Evolutionary conservation across 257 asterid genomes (phyloP), one percentile per base, ranked within the genome.

Genomic region (Asclepias syriaca): DNA sequence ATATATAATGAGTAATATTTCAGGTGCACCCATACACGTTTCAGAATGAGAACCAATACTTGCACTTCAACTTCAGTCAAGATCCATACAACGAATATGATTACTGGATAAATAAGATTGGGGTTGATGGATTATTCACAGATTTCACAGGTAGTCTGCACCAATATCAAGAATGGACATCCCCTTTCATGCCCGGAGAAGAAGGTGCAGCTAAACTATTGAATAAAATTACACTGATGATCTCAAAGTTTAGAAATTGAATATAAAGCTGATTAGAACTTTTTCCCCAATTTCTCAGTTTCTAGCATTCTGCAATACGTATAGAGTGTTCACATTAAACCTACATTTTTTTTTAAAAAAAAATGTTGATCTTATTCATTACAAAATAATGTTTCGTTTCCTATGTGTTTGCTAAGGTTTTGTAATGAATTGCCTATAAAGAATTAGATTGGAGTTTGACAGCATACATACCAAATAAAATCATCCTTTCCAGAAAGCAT

Each of bases 21-120:
- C 91, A 94, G 99, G 97, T 95, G 75, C 99, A 95, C 61, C 98
- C 99, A 11, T 90, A 95, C 82, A 92, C 97, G 1, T 95, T 63
- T 81, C 82, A 92, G 72, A 95, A 95, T 51, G 99, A 95, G 92
- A 83, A 91, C 70, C 9, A 65, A 73, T 91, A 51, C 81, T 74
- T 90, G 81, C 97, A 92, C 82, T 87, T 90, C 85, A 95, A 95
- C 87, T 95, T 87, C 87, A 88, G 96, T 48, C 85, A 83, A 77
- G 99, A 95, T 82, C 95, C 99, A 8, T 92, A 90, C 68, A 85
- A 82, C 0, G 99, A 95, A 72, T 95, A 80, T 37, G 87, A 87
- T 27, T 95, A 78, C 75, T 95, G 99, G 99, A 61, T 90, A 58
- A 90, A 82, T 78, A 77, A 82, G 84, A 74, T 91, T 0, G 96